Percentiles rank a stretch among this genome's conserved stretches.
These are phyloP conservation scores for Lepidium didymum DNA, from an alignment of 345 rosid genomes.

Conservation along the genomic window DNA sequence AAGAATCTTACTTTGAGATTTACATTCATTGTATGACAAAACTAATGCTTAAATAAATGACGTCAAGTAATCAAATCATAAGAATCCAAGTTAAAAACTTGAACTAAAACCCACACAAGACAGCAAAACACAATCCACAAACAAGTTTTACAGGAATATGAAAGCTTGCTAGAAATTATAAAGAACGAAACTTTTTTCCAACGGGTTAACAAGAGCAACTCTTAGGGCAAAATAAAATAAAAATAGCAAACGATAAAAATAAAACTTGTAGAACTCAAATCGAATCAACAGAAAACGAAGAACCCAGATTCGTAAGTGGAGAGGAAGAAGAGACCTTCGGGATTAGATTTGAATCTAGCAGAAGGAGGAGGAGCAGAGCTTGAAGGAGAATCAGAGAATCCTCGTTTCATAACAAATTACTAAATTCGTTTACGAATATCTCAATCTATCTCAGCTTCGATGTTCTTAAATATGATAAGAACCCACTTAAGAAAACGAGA, in stretches of 20 bases:
- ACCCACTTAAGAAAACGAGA: not conserved
- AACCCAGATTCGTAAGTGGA: not conserved
- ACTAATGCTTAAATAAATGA: not conserved
- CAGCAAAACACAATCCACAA: not conserved
- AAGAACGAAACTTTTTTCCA: not conserved
- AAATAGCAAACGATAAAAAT: not conserved
- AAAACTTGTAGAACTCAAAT: not conserved
- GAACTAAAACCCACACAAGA: not conserved
- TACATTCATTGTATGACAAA: not conserved
- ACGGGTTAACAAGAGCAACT: not conserved
- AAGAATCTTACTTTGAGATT: slow-evolving; percentile 13
- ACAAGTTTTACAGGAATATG: not conserved
- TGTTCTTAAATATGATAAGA: not conserved
- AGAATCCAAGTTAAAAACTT: not conserved
- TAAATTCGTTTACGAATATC: not conserved
- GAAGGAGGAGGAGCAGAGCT: slow-evolving; percentile 61
- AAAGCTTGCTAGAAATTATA: not conserved
- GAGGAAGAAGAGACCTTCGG: slow-evolving; percentile 41
- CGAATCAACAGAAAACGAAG: slow-evolving; percentile 1
- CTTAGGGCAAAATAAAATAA: not conserved
- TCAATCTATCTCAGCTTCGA: not conserved
- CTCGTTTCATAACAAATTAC: slow-evolving; percentile 56
- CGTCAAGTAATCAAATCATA: not conserved
- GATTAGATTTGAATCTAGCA: slow-evolving; percentile 54
- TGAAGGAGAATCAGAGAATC: slow-evolving; percentile 54